Conservation (phyloP, 2,329 filamentous ascomycete species). For the Arthrinium phaeospermum region DNA sequence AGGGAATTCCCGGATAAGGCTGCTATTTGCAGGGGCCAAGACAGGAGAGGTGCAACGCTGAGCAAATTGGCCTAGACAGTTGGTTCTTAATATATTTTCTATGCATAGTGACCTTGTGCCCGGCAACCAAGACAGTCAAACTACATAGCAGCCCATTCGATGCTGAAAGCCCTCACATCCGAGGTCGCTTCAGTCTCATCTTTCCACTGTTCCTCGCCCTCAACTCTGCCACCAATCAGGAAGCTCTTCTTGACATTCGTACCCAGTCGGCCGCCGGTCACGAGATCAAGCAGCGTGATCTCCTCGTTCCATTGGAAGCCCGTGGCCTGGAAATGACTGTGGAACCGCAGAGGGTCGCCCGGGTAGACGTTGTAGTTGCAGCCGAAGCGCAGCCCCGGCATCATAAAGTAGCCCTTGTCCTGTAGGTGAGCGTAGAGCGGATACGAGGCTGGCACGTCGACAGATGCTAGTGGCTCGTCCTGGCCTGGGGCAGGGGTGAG, state of each 20-base stretch:
- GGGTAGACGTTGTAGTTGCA: conserved; percentile 95
- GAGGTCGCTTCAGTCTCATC: background rate
- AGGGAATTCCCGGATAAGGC: no score
- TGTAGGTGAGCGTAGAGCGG: conserved; percentile 84
- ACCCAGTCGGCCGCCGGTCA: conserved; percentile 84
- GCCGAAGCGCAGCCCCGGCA: conserved; percentile 91
- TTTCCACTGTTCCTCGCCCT: conserved; percentile 23
- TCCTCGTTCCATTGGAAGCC: conserved; percentile 86
- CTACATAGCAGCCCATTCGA: conserved; percentile 22
- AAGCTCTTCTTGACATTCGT: conserved; percentile 97
- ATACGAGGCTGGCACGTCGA: conserved; percentile 59
- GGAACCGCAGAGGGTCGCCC: conserved; percentile 91
- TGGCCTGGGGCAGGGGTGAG: conserved; percentile 29
- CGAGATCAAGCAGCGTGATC: conserved; percentile 82
- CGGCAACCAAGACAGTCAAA: no score
- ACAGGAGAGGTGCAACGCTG: no score
- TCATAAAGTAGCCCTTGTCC: conserved; percentile 80
- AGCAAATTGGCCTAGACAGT: no score
- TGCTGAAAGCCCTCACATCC: conserved; percentile 18
- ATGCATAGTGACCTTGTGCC: background rate
- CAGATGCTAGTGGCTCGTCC: conserved; percentile 21
- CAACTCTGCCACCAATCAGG: conserved; percentile 75
- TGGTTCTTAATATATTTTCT: background rate
- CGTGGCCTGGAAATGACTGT: conserved; percentile 92
- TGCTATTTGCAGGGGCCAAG: no score